Evolutionary conservation across 331 rosid species (phyloP), one percentile per base, ranked within the genome.

Genomic region (Malus hybrid): DNA sequence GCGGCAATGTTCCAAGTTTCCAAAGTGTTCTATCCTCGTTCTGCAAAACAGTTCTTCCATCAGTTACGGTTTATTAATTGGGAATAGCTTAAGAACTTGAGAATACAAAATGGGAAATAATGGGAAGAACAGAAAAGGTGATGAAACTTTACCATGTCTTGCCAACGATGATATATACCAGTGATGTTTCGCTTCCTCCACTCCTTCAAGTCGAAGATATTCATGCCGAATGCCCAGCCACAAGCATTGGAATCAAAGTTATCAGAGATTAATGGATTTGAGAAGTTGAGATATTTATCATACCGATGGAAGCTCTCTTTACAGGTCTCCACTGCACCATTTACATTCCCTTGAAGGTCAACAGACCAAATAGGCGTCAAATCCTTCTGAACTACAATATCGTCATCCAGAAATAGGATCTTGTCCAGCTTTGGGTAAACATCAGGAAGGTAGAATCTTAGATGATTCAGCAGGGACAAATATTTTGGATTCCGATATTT

Each of bases 181-280:
- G 98, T 94, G 78, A 91, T 94, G 77, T 94, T 85, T 76, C 80
- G 83, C 76, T 88, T 94, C 85, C 85, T 91, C 98, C 97, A 94
- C 90, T 91, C 98, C 85, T 87, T 88, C 93, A 93, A 80, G 88
- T 93, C 96, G 69, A 94, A 94, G 12, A 94, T 80, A 82, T 94
- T 94, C 98, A 94, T 94, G 80, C 98, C 98, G 60, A 72, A 94
- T 77, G 97, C 98, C 98, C 98, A 94, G 44, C 98, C 98, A 87
- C 97, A 94, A 59, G 97, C 97, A 83, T 90, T 85, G 32, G 95
- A 96, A 84, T 89, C 87, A 54, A 94, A 94, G 79, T 94, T 94
- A 24, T 82, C 83, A 36, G 95, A 88, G 81, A 94, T 93, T 77
- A 83, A 70, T 50, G 93, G 98, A 76, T 90, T 90, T 75, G 97